Evolutionary conservation across 352 stramenopile genomes (phyloP).

Genomic region (Aphanomyces cochlioides): DNA sequence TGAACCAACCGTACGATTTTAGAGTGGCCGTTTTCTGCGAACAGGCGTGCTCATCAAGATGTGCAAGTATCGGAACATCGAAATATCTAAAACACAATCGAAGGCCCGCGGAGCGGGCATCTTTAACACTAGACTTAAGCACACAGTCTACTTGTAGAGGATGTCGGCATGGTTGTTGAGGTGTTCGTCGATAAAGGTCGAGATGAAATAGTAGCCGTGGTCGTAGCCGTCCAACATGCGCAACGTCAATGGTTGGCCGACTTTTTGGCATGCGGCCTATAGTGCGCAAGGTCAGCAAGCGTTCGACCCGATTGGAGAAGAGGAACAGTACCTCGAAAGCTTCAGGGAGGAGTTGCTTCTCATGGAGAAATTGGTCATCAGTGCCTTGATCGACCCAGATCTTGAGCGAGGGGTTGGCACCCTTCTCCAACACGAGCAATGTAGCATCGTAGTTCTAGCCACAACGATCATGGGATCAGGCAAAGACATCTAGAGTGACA

Average conservation of each 20-base stretch:
- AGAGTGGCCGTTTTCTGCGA: too few species aligned
- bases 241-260: slow-evolving; percentile 78
- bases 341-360: slow-evolving; percentile 90
- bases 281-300: background rate
- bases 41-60: too few species aligned
- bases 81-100: too few species aligned
- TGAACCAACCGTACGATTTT: too few species aligned
- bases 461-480: slow-evolving; percentile 2
- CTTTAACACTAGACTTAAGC: too few species aligned
- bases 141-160: slow-evolving; percentile 35
- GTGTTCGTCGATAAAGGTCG: slow-evolving; percentile 95
- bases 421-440: slow-evolving; percentile 73
- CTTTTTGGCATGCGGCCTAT: slow-evolving; percentile 64
- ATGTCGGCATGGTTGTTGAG: slow-evolving; percentile 90
- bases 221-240: slow-evolving; percentile 91
- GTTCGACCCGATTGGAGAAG: background rate
- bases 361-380: slow-evolving; percentile 83
- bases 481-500: background rate
- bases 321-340: slow-evolving; percentile 59
- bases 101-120: too few species aligned
- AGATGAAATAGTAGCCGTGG: slow-evolving; percentile 98
- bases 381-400: slow-evolving; percentile 90
- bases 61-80: too few species aligned
- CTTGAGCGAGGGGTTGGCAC: slow-evolving; percentile 50
- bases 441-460: slow-evolving; percentile 87